A percentile compares a stretch with the other conserved stretches of the same genome.
Evolutionary conservation across 257 asterid species (phyloP).

Genomic region (Scutellaria galericulata): DNA sequence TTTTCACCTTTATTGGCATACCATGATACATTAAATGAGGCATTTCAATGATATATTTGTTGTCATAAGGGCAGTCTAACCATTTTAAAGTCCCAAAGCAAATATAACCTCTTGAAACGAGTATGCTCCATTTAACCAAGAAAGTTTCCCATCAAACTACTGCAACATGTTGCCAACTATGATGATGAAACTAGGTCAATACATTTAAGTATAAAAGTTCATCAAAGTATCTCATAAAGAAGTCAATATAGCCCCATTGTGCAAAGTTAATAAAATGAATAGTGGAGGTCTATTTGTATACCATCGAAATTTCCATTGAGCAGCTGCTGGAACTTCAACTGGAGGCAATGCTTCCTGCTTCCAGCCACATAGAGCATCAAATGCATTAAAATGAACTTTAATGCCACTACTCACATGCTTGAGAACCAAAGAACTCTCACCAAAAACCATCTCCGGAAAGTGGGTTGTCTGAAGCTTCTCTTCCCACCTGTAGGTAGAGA

Average conservation of each 20-base stretch:
- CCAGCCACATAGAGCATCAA: slow-evolving; percentile 95
- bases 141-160: neutral
- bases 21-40: slow-evolving; percentile 13
- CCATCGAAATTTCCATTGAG: slow-evolving; percentile 90
- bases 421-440: slow-evolving; percentile 78
- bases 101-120: slow-evolving; percentile 12
- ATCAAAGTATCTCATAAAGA: neutral
- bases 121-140: slow-evolving; percentile 8
- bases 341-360: slow-evolving; percentile 89
- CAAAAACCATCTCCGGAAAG: slow-evolving; percentile 98
- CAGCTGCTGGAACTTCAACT: slow-evolving; percentile 99
- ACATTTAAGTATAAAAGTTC: neutral
- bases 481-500: slow-evolving; percentile 79
- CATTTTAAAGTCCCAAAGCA: neutral
- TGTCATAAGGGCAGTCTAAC: neutral
- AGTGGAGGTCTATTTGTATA: slow-evolving; percentile 35
- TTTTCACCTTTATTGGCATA: slow-evolving; percentile 28
- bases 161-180: neutral
- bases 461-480: slow-evolving; percentile 83
- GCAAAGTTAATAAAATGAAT: slow-evolving; percentile 1
- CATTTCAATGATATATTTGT: slow-evolving; percentile 5
- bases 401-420: slow-evolving; percentile 74
- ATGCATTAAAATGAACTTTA: slow-evolving; percentile 74
- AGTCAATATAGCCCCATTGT: slow-evolving; percentile 2
- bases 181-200: neutral